A percentile compares a stretch with the other conserved stretches of the same genome.
phyloP scores from a whole-genome alignment of 2,329 filamentous ascomycete genomes.

The Pestalotiopsis fici region DNA sequence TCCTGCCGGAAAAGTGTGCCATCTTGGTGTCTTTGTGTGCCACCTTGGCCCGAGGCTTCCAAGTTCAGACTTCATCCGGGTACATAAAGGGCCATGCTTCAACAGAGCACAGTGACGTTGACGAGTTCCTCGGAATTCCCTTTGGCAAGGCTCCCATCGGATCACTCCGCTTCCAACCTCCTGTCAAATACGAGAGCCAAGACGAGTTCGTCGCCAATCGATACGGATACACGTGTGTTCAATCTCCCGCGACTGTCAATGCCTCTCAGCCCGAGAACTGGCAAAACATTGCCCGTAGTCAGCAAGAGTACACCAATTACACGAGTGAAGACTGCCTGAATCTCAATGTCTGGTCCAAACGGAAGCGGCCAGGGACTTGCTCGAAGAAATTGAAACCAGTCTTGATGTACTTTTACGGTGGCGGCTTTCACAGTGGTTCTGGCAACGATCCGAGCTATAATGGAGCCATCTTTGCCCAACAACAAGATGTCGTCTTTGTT shows the following conservation, averaged over 20 bases:
- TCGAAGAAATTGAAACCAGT: conserved; percentile 30
- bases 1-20: background rate
- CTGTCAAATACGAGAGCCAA: background rate
- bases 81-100: background rate
- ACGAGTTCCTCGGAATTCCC: conserved; percentile 12
- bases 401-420: conserved; percentile 32
- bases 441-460: conserved; percentile 19
- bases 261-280: background rate
- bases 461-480: conserved; percentile 26
- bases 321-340: conserved; percentile 36
- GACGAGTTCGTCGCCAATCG: background rate
- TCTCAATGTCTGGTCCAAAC: conserved; percentile 39
- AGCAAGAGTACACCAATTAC: conserved; percentile 5
- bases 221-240: background rate
- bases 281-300: conserved; percentile 9
- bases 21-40: background rate
- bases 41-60: background rate
- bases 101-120: background rate
- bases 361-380: conserved; percentile 8
- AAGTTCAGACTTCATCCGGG: background rate
- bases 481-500: conserved; percentile 34
- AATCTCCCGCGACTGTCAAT: background rate
- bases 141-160: conserved; percentile 16
- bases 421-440: conserved; percentile 2
- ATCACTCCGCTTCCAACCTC: conserved; percentile 14